Conservation (phyloP, 2,329 filamentous ascomycete species). For the Cladosporium sp. region DNA sequence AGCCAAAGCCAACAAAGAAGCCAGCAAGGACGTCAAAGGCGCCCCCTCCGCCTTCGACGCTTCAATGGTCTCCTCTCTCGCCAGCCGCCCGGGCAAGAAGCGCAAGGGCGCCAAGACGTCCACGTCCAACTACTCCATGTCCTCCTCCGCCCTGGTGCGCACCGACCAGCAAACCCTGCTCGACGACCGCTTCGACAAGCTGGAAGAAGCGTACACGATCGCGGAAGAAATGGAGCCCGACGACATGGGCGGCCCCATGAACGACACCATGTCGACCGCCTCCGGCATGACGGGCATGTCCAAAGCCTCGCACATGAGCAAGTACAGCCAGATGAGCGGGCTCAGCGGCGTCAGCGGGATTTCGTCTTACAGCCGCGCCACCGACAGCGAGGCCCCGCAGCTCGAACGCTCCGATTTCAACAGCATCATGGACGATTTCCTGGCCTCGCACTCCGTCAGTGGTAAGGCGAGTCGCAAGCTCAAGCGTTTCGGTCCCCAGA, state of each 20-base stretch:
- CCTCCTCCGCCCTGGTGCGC: slow-evolving; percentile 77
- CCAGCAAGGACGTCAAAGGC: slow-evolving; percentile 35
- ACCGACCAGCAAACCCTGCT: slow-evolving; percentile 83
- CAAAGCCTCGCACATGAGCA: slow-evolving; percentile 36
- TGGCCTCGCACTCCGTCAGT: slow-evolving; percentile 67
- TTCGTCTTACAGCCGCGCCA: slow-evolving; percentile 29
- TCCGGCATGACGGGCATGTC: slow-evolving; percentile 51
- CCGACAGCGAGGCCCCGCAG: slow-evolving; percentile 37
- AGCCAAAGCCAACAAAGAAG: slow-evolving; percentile 38
- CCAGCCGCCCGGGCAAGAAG: slow-evolving; percentile 83
- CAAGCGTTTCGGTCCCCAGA: slow-evolving; percentile 74
- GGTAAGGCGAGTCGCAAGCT: slow-evolving; percentile 63
- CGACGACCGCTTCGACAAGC: slow-evolving; percentile 84
- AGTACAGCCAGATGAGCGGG: slow-evolving; percentile 32
- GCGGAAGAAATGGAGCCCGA: slow-evolving; percentile 35
- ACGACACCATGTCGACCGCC: slow-evolving; percentile 42
- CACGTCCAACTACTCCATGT: slow-evolving; percentile 86
- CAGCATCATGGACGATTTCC: slow-evolving; percentile 87
- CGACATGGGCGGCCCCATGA: slow-evolving; percentile 23
- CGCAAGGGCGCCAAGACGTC: slow-evolving; percentile 90
- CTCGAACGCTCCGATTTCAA: slow-evolving; percentile 77
- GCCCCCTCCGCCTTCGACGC: slow-evolving; percentile 64
- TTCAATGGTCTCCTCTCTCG: slow-evolving; percentile 65
- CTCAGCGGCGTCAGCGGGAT: slow-evolving; percentile 36
- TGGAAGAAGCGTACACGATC: slow-evolving; percentile 73